Base-by-base conservation (phyloP, 1,284 basidiomycete genomes). In the Omphalotus olearius region DNA sequence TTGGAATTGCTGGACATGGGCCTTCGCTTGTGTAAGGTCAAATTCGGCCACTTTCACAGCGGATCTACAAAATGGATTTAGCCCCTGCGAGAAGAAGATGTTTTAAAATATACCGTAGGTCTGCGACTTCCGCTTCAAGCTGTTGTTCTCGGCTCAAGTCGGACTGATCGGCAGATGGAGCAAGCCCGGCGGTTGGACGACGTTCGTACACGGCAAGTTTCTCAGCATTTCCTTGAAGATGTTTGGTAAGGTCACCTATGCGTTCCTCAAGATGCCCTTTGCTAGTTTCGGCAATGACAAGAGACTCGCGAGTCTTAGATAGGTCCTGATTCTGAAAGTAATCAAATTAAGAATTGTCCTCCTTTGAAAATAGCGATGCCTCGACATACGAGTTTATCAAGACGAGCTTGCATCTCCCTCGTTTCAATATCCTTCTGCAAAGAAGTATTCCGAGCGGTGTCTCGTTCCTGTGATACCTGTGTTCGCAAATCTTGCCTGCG, bases 151-250 rank as follows among this genome's bases (percentile, higher is more conserved):
- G 78, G 43, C 74, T 81, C 47, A 82, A 60, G 53, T 73, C 76
- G 55, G 75, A 72, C 11, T 26, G 28, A 51, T 77, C 73, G 14
- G 64, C 59, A 20, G 60, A 57, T 33, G 69, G 60, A 25, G 65
- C 61, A 11, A 60, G 58, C 3, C 64, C 56, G 14, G 67, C 58
- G 33, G 69, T 69, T 0, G 81, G 63, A 43, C 88, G 76, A 18
- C 91, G 81, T 64, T 95, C 92, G 60, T 93, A 95, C 1, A 95
- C 88, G 3, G 89, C 75, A 20, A 95, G 77, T 67, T 92, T 93
- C 72, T 93, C 90, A 50, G 85, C 79, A 53, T 85, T 84, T 35
- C 88, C 85, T 56, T 88, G 82, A 7, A 92, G 68, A 59, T 91
- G 85, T 43, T 79, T 78, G 4, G 74, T 71, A 14, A 95, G 71